Percentiles rank a stretch among this genome's conserved stretches.
phyloP scores from a whole-genome alignment of 225 moss, liverwort and hornwort species.

The Sphagnum contortum region DNA sequence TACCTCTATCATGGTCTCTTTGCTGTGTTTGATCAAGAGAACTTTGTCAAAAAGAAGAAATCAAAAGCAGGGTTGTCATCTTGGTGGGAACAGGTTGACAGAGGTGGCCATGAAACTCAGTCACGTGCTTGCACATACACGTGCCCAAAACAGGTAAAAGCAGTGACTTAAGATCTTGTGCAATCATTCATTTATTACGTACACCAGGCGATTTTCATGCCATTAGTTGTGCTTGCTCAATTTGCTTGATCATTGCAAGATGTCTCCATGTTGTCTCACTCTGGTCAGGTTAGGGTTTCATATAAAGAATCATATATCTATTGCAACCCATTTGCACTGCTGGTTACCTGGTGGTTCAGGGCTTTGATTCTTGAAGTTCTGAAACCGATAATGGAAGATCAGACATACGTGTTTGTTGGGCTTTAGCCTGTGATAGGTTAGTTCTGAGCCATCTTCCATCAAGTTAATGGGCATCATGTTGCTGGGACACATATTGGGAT shows the following conservation, averaged over 20 bases:
- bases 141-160: constrained; percentile 21
- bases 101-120: constrained; percentile 17
- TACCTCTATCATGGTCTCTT: constrained; percentile 7
- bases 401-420: constrained; percentile 24
- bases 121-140: constrained; percentile 13
- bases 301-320: neutral
- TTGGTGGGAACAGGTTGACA: constrained; percentile 16
- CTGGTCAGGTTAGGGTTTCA: too few species aligned
- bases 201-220: neutral
- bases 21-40: constrained; percentile 2
- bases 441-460: too few species aligned
- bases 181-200: neutral
- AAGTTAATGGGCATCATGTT: too few species aligned
- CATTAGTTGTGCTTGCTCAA: neutral
- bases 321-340: neutral
- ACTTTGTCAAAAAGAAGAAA: neutral
- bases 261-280: too few species aligned
- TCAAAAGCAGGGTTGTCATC: neutral
- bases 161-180: neutral
- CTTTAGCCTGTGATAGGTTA: constrained; percentile 7
- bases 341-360: constrained; percentile 6
- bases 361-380: constrained; percentile 17
- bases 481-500: too few species aligned
- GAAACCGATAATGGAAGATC: constrained; percentile 24
- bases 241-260: neutral